phyloP scores from a whole-genome alignment of 305 asterid species.

The Fraxinus albicans region DNA sequence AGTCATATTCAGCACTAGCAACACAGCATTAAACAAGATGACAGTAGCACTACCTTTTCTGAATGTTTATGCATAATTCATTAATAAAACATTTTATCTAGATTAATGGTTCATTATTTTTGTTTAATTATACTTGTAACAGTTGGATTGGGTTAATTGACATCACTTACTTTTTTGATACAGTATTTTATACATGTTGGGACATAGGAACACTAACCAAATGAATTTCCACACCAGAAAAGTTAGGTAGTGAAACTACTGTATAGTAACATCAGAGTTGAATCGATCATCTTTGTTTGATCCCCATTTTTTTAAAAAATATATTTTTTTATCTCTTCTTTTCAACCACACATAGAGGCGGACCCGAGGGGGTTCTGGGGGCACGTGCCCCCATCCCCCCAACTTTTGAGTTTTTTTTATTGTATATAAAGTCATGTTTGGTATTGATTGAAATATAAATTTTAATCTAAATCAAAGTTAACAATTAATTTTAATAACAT shows the following conservation, averaged over 20 bases:
- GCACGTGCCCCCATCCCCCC: too few species aligned
- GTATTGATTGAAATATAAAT: too few species aligned
- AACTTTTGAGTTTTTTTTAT: too few species aligned
- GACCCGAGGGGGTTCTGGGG: too few species aligned
- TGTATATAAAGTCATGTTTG: too few species aligned
- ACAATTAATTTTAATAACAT: too few species aligned
- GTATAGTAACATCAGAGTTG: neutral
- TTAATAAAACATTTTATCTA: neutral
- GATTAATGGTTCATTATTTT: neutral
- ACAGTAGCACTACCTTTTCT: neutral
- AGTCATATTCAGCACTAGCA: neutral
- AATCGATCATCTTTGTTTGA: neutral
- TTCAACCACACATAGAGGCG: too few species aligned
- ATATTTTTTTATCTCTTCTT: too few species aligned
- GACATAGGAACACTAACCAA: neutral
- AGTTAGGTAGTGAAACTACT: neutral
- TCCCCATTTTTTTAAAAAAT: too few species aligned
- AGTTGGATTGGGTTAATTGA: neutral
- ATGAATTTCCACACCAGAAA: neutral
- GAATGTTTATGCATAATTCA: neutral
- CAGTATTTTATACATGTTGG: neutral
- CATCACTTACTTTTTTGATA: neutral
- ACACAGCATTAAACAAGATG: neutral
- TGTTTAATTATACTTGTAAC: neutral
- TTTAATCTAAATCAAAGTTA: too few species aligned